These are phyloP conservation scores for Xylariaceae sp. DNA, from an alignment of 2,329 filamentous ascomycete species.

Conservation along the genomic window DNA sequence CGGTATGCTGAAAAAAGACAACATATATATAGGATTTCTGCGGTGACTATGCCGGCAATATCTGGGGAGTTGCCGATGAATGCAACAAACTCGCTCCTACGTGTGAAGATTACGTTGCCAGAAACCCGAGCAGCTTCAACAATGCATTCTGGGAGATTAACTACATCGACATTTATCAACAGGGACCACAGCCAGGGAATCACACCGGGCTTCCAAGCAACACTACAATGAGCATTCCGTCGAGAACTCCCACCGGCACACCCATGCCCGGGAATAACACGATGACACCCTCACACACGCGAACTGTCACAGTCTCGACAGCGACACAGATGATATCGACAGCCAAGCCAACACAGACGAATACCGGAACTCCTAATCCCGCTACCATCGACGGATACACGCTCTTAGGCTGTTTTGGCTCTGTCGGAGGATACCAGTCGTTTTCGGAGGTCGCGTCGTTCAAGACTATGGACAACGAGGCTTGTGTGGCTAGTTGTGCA, in stretches of 20 bases:
- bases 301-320: constrained; percentile 25
- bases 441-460: constrained; percentile 32
- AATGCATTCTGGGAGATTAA: constrained; percentile 51
- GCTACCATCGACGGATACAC: constrained; percentile 19
- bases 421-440: constrained; percentile 32
- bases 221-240: constrained; percentile 3
- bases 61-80: constrained; percentile 39
- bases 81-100: constrained; percentile 40
- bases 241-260: constrained; percentile 7
- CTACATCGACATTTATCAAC: constrained; percentile 47
- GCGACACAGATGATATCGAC: constrained; percentile 15
- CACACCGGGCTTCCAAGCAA: constrained; percentile 9
- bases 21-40: constrained; percentile 60
- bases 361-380: constrained; percentile 13
- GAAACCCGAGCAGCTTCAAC: constrained; percentile 40
- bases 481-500: constrained; percentile 37
- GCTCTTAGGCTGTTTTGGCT: constrained; percentile 39
- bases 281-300: constrained; percentile 19
- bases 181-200: constrained; percentile 8
- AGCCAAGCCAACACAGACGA: constrained; percentile 19
- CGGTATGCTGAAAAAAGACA: too few relatives aligned
- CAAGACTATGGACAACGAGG: constrained; percentile 37
- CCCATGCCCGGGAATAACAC: constrained; percentile 3
- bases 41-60: constrained; percentile 63
- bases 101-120: constrained; percentile 45